Base-by-base conservation (phyloP, 306 rosid genomes). In the Acacia melanoxylon region DNA sequence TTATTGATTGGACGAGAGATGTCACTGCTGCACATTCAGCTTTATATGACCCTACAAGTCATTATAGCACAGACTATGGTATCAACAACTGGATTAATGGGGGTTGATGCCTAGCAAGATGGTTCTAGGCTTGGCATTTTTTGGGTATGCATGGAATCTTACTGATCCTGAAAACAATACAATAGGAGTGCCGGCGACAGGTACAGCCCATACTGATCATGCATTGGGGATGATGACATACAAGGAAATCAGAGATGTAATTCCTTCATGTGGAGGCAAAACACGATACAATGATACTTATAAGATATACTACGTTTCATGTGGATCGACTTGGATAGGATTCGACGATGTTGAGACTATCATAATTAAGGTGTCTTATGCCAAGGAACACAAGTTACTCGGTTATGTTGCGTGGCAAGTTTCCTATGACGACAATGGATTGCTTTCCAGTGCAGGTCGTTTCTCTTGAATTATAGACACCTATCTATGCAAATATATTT, bases 271-370 rank as follows among this genome's bases (percentile, higher is more conserved):
- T 7, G 11, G 25, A 54, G 4, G 11, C 25, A 20, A 54, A 6
- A 17, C 2, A 54, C 11, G 0, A 19, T 54, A 54, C 11, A 54
- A 6, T 54, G 61, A 54, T 8, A 54, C 61, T 54, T 7, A 19
- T 20, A 6, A 19, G 19, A 54, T 20, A 10, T 4, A 7, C 24
- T 6, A 54, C 25, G 20, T 6, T 2, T 19, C 61, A 54, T 6
- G 11, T 54, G 25, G 61, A 54, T 79, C 79, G 14, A 46, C 44
- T 31, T 87, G 90, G 90, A 76, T 87, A 11, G 76, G 70, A 19
- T 85, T 79, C 29, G 88, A 87, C 65, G 88, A 83, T 74, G 81
- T 68, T 2, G 76, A 82, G n/a, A 71, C 11, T 66, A 61, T 85
- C 19, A 48, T 41, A 67, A 56, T 10, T 24, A 87, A 85, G 75